Evolutionary conservation across 129 eudicot genomes (phyloP).

Genomic region (Heracleum sosnowskyi): DNA sequence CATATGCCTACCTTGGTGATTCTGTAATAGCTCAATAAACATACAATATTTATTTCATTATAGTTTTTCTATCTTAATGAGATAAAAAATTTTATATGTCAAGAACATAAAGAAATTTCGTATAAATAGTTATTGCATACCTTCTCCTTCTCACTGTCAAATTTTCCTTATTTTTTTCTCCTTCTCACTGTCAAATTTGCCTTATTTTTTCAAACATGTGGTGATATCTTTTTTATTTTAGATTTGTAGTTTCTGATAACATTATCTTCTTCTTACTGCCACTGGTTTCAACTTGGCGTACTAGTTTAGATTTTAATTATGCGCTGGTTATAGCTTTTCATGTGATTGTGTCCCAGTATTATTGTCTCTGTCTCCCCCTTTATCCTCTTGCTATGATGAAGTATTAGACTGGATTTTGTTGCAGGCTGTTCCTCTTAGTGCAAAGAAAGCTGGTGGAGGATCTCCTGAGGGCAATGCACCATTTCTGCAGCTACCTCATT

Average conservation of each 20-base stretch:
- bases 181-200: no score
- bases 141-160: background rate
- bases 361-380: background rate
- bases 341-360: background rate
- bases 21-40: background rate
- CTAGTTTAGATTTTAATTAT: background rate
- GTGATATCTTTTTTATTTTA: background rate
- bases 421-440: conserved; percentile 95
- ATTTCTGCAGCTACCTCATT: conserved; percentile 90
- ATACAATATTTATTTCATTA: background rate
- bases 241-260: background rate
- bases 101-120: background rate
- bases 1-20: background rate
- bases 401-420: background rate
- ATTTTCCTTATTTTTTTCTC: no score
- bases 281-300: background rate
- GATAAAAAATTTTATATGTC: background rate
- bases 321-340: background rate
- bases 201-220: background rate
- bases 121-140: background rate
- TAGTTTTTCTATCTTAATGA: background rate
- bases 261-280: background rate
- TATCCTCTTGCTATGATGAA: background rate
- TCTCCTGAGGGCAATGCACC: conserved; percentile 84
- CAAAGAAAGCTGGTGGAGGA: conserved; percentile 75